Percentiles rank a stretch among this genome's conserved stretches.
Evolutionary conservation across 1,284 basidiomycete species (phyloP).

Genomic region (Trichosporon sp.): DNA sequence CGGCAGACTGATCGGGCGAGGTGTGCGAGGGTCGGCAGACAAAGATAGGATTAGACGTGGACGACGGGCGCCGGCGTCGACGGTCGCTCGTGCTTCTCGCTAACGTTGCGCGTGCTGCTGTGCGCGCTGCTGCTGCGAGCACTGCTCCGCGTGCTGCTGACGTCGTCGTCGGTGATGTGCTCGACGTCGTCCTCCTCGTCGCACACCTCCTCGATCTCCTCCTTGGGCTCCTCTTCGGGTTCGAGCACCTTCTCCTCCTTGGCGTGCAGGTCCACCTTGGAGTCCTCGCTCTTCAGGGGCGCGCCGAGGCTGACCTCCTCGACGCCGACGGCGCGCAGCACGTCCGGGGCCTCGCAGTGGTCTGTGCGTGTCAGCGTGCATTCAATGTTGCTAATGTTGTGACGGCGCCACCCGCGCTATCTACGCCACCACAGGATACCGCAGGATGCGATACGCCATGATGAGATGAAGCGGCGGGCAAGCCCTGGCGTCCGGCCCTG

Average conservation of each 20-base stretch:
- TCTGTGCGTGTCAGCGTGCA: constrained; percentile 9
- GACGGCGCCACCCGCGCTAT: not conserved
- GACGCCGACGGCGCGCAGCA: constrained; percentile 11
- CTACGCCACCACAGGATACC: not conserved
- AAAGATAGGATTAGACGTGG: not conserved
- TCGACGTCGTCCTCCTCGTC: not conserved
- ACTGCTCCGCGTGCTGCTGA: not conserved
- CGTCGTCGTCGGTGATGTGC: not conserved
- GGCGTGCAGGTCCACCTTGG: not conserved
- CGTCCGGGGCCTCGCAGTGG: constrained; percentile 16
- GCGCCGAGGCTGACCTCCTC: constrained; percentile 1
- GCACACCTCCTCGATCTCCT: not conserved
- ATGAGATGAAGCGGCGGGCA: not conserved
- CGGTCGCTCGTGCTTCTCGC: not conserved
- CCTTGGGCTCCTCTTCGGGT: not conserved
- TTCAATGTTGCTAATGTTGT: not conserved
- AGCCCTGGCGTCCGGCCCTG: not conserved
- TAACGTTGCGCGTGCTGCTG: not conserved
- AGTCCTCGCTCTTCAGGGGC: not conserved
- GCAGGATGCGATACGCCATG: not conserved
- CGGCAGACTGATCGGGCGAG: not conserved
- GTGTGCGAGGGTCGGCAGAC: not conserved
- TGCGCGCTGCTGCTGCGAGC: not conserved
- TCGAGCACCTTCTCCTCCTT: not conserved
- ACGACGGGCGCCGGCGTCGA: not conserved